Conservation (phyloP, 2,329 filamentous ascomycete genomes). For the Apiospora pterosperma region DNA sequence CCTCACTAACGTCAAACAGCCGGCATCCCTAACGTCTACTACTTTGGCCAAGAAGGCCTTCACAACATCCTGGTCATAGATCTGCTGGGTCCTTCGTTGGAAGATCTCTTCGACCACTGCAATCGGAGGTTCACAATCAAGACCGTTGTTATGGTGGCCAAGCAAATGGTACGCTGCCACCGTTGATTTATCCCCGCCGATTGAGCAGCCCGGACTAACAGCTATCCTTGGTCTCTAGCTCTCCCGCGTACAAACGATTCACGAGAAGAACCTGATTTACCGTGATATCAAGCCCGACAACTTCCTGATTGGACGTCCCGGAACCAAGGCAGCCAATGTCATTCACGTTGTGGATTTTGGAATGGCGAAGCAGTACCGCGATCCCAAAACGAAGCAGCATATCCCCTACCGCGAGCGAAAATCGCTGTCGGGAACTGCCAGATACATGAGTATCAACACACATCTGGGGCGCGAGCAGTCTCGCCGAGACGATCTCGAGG, state of each 20-base stretch:
- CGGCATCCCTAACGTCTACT: constrained; percentile 98
- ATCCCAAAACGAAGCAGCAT: constrained; percentile 98
- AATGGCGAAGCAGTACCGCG: constrained; percentile 99
- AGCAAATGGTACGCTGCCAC: constrained; percentile 79
- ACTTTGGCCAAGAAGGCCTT: constrained; percentile 96
- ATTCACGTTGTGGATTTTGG: constrained; percentile 99
- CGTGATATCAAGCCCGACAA: constrained; percentile 99
- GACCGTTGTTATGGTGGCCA: constrained; percentile 98
- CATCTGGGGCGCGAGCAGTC: constrained; percentile 96
- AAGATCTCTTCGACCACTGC: constrained; percentile 97
- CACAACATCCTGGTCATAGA: constrained; percentile 99
- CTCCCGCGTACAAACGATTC: constrained; percentile 86
- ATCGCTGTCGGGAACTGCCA: constrained; percentile 90
- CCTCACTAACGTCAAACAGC: constrained; percentile 49
- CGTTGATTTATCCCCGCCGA: neutral
- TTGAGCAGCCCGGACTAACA: constrained; percentile 22
- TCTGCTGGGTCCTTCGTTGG: constrained; percentile 87
- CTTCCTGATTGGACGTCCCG: constrained; percentile 91
- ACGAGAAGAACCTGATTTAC: constrained; percentile 99
- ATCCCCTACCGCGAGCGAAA: constrained; percentile 97
- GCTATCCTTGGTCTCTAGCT: constrained; percentile 48
- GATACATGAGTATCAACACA: constrained; percentile 99
- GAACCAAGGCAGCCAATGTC: constrained; percentile 92
- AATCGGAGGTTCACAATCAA: constrained; percentile 93
- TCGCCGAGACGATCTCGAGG: constrained; percentile 91